Evolutionary conservation across 441 rosid genomes (phyloP).

Genomic region (Arabidopsis hybrid): DNA sequence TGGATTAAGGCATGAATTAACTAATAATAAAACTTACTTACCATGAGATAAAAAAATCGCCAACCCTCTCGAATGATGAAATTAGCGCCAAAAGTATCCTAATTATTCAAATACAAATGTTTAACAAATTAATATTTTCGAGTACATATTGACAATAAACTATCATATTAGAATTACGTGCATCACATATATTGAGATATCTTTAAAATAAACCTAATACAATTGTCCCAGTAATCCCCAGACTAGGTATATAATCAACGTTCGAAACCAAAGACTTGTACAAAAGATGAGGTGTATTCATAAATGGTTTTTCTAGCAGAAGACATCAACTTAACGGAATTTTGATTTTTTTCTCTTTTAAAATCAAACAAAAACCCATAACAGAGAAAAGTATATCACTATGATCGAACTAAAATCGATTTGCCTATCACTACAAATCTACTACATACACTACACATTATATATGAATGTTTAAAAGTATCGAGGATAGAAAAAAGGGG

Average conservation of each 20-base stretch:
- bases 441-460: too few relatives aligned
- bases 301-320: too few relatives aligned
- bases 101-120: slow-evolving; percentile 26
- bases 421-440: neutral
- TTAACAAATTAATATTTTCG: neutral
- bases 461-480: too few relatives aligned
- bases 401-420: neutral
- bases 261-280: neutral
- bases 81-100: slow-evolving; percentile 78
- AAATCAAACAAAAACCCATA: neutral
- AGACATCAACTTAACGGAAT: too few relatives aligned
- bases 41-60: slow-evolving; percentile 74
- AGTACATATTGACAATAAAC: neutral
- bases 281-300: neutral
- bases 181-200: slow-evolving; percentile 9
- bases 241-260: neutral
- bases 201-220: neutral
- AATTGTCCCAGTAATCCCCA: neutral
- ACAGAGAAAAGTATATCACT: slow-evolving; percentile 9
- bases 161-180: slow-evolving; percentile 30
- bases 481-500: neutral
- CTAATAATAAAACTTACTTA: slow-evolving; percentile 30
- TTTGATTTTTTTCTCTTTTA: neutral
- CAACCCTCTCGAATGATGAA: slow-evolving; percentile 67
- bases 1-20: slow-evolving; percentile 1